Evolutionary conservation across 768 basidiomycete genomes (phyloP), one percentile per base, ranked within the genome.

Genomic region (Suillus placidus): DNA sequence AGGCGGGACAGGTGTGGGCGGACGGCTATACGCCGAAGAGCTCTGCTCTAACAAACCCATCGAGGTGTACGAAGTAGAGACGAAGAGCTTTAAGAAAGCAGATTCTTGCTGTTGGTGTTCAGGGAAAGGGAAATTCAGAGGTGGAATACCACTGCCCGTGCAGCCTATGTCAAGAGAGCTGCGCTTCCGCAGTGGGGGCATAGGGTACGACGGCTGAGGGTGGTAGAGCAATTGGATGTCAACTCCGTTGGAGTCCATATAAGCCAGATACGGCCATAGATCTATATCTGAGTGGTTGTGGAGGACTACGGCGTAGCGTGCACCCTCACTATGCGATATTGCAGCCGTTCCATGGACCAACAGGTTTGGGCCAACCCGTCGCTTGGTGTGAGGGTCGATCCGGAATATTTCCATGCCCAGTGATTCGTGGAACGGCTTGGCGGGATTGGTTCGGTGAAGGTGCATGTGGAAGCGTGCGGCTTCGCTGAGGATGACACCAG

Each of bases 191-290:
- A 88, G 80, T 18, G 86, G 86, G 8, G 87, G 77, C n/a, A 61
- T 51, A 20, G 72, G 58, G 26, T 71, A 58, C 40, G 76, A 74
- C 12, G 79, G 75, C 54, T 78, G 80, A 6, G 87, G 84, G 57
- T 83, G 83, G 72, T 87, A 86, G n/a, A 88, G 73, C 63, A 86
- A 79, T 63, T 81, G 83, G 66, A 86, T 85, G 60, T 79, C 80
- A 65, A 87, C 84, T 47, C 79, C 83, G 62, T 80, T 82, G 3
- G 85, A 82, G 70, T 88, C 86, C 84, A 89, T 85, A 71, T 85
- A 87, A 1, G 82, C 81, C 40, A 89, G 79, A 71, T 87, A 87
- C 38, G 88, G 86, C 87, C 87, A 89, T 35, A 89, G 80, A 71
- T 86, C 83, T 64, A 74, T 68, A 67, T 82, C 79, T 2, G 87